Evolutionary conservation across 345 rosid species (phyloP).

Genomic region (Microcos paniculata): DNA sequence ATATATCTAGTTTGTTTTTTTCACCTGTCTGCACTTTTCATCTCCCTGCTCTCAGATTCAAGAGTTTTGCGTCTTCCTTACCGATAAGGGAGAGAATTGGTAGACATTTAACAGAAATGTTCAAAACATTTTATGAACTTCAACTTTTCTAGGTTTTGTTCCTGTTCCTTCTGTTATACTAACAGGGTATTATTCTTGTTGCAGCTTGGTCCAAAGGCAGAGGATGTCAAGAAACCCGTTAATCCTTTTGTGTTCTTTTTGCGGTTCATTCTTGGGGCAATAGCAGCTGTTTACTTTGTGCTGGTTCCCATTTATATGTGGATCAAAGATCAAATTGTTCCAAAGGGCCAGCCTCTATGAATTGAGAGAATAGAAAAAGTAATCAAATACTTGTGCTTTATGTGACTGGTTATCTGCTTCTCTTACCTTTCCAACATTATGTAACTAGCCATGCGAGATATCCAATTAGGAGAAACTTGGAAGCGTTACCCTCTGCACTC

Average conservation of each 20-base stretch:
- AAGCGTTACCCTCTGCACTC: neutral
- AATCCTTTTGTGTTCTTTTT: constrained; percentile 62
- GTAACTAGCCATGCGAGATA: neutral
- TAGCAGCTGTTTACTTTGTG: constrained; percentile 78
- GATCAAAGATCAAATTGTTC: constrained; percentile 87
- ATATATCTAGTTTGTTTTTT: neutral
- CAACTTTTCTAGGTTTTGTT: neutral
- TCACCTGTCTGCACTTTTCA: neutral
- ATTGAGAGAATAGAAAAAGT: constrained; percentile 1
- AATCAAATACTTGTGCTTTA: neutral
- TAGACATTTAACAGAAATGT: neutral
- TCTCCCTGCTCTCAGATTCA: neutral
- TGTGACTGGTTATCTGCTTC: neutral
- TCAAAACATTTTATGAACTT: neutral
- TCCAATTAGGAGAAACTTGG: neutral
- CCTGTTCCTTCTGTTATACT: neutral
- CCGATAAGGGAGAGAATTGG: neutral
- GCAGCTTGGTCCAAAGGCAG: constrained; percentile 92
- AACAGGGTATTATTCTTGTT: neutral
- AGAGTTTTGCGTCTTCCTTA: neutral
- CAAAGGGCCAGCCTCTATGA: constrained; percentile 80
- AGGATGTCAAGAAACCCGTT: constrained; percentile 76
- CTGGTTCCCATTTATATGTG: constrained; percentile 95
- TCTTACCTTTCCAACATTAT: neutral
- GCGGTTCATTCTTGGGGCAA: constrained; percentile 67